Evolutionary conservation across 148 eudicot genomes (phyloP), one percentile per base, ranked within the genome.

Genomic region (Rhododendron kiyosumense): DNA sequence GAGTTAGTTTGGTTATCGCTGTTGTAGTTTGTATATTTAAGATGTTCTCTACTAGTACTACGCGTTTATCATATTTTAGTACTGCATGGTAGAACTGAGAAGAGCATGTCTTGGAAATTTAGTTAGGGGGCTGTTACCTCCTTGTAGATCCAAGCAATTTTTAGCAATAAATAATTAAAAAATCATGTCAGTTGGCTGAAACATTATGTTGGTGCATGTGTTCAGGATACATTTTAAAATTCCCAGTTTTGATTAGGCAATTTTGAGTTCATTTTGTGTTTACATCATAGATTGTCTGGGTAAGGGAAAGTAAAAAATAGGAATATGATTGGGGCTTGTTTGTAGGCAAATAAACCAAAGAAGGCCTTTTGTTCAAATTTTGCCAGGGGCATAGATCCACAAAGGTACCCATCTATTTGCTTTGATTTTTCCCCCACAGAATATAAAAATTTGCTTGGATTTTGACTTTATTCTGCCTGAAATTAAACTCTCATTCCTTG

Each of bases 301-400:
- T 57, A 57, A 57, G 17, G 24, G 63, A 57, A 57, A 57, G 1
- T 57, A 17, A 17, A 20, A 20, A 17, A 20, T 20, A 57, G 4
- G 63, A 57, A 57, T 18, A 57, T 57, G 22, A 57, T 57, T 17
- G 63, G 63, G 63, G 7, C 11, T 61, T 6, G 8, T 61, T 61
- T 22, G 67, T 22, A 17, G 67, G 67, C 24, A 61, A 61, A 22
- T 22, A 61, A 22, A 22, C 67, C 11, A 2, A 61, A 22, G 28
- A 61, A 61, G 26, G 67, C 67, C 10, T 22, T 61, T 61, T 61
- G 67, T 22, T 61, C n/a, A 10, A 6, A 61, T 61, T 20, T 61
- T 61, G 92, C 92, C n/a, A 91, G 92, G 90, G 99, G 99, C 90
- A 90, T 97, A 83, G 96, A 97, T 86, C 95, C 94, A 73, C 98